Base-by-base conservation (phyloP, 139 green algal genomes). In the Chlamydomonas sphaeroides region DNA sequence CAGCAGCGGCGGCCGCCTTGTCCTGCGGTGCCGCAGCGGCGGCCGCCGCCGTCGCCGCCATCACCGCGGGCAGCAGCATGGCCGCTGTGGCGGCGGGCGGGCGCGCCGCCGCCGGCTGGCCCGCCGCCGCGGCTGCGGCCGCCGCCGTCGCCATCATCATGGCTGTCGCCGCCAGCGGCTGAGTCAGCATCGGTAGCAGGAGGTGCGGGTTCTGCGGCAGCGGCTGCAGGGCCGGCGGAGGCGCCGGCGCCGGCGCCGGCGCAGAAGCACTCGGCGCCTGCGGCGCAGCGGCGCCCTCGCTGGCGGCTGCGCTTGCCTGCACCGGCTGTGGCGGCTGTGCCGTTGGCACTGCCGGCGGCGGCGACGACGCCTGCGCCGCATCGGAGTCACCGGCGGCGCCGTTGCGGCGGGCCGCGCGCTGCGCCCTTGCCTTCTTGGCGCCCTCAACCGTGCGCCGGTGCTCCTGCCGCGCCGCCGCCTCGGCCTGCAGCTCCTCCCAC, bases 371-470 rank as follows among this genome's bases (percentile, higher is more conserved):
- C 4, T 38, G n/a, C 14, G 62, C 32, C 18, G 18, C 21, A 3
- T n/a, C 38, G 4, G 57, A n/a, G n/a, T n/a, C n/a, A n/a, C n/a
- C n/a, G n/a, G n/a, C n/a, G n/a, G n/a, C n/a, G n/a, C n/a, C n/a
- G n/a, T n/a, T n/a, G n/a, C 59, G 57, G 18, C 74, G 61, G 36
- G 74, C 61, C 23, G 74, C 74, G 21, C 61, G 41, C 74, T 70
- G 74, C 42, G 61, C 61, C 0, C 61, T 61, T 28, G 61, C 42
- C 3, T 30, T 23, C 39, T 39, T n/a, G 36, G 42, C 68, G 25
- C 6, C 36, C 39, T 68, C 72, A 14, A 32, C 28, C 56, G 39
- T 38, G 3, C 72, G 56, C 38, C 57, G 72, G 56, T 57, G 38
- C 56, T 79, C 72, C 56, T 68, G 38, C 56, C 72, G 36, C 26